Conservation (phyloP, 768 basidiomycete genomes). For the Omphalotus guepiniiformis region DNA sequence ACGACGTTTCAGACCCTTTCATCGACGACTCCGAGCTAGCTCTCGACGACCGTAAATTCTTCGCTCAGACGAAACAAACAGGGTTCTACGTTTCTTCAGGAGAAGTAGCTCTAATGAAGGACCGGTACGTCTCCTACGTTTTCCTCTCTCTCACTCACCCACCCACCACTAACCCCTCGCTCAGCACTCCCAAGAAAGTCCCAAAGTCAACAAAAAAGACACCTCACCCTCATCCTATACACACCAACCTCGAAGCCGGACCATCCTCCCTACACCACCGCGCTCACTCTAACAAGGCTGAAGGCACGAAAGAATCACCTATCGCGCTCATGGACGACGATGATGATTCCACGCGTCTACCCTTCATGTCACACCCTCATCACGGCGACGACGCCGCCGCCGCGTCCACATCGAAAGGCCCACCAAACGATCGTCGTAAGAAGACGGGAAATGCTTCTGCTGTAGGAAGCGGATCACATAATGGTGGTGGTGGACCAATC, state of each 20-base stretch:
- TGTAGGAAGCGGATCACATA: too few species aligned
- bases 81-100: constrained; percentile 92
- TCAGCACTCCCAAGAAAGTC: constrained; percentile 64
- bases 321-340: constrained; percentile 40
- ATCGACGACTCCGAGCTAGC: constrained; percentile 96
- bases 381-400: constrained; percentile 16
- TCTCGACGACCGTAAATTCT: constrained; percentile 85
- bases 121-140: constrained; percentile 40
- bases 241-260: not conserved
- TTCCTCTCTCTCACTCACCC: constrained; percentile 12
- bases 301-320: constrained; percentile 47
- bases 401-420: constrained; percentile 8
- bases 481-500: too few species aligned
- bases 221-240: not conserved
- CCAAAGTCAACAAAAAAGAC: constrained; percentile 57
- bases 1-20: constrained; percentile 90
- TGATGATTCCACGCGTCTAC: constrained; percentile 16
- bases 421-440: not conserved
- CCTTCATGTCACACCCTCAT: not conserved
- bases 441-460: constrained; percentile 4
- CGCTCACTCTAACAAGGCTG: not conserved
- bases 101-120: constrained; percentile 81
- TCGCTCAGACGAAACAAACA: constrained; percentile 87
- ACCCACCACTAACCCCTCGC: constrained; percentile 17
- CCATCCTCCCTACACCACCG: constrained; percentile 3